A percentile compares a stretch with the other conserved stretches of the same genome.
Conservation (phyloP, 176 grass and related monocot species). For the Juncus inflexus region DNA sequence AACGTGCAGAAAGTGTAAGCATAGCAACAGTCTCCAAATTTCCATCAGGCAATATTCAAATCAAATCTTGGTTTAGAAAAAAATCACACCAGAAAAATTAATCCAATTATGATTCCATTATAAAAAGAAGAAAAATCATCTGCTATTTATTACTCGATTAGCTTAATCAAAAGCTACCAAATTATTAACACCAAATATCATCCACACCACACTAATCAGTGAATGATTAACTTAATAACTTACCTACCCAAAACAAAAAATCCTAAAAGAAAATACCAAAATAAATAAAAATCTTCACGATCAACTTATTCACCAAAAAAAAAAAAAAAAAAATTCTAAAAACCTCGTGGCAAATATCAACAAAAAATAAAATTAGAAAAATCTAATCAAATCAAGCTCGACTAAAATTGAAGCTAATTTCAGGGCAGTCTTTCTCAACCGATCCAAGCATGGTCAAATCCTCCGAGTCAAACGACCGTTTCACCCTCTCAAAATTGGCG, state of each 20-base stretch:
- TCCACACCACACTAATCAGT: not conserved
- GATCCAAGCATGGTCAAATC: conserved; percentile 7
- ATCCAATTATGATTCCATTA: not conserved
- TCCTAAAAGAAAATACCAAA: no score
- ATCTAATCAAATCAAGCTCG: not conserved
- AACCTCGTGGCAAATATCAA: not conserved
- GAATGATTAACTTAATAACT: no score
- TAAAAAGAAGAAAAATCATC: not conserved
- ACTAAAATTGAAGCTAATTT: conserved; percentile 24
- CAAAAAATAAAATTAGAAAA: not conserved
- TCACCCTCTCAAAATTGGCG: conserved; percentile 8
- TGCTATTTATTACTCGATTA: not conserved
- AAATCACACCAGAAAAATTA: conserved; percentile 1
- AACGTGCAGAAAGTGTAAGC: no score
- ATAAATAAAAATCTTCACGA: not conserved
- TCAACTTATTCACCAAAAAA: not conserved
- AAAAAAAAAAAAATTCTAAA: not conserved
- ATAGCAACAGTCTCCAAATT: no score
- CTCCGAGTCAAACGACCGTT: conserved; percentile 15
- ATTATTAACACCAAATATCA: not conserved
- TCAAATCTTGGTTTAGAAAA: no score
- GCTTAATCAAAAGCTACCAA: not conserved
- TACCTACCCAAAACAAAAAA: no score
- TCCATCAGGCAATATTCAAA: no score
- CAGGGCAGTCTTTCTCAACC: not conserved